phyloP scores from a whole-genome alignment of 129 eudicot genomes.

The Arctium minus region DNA sequence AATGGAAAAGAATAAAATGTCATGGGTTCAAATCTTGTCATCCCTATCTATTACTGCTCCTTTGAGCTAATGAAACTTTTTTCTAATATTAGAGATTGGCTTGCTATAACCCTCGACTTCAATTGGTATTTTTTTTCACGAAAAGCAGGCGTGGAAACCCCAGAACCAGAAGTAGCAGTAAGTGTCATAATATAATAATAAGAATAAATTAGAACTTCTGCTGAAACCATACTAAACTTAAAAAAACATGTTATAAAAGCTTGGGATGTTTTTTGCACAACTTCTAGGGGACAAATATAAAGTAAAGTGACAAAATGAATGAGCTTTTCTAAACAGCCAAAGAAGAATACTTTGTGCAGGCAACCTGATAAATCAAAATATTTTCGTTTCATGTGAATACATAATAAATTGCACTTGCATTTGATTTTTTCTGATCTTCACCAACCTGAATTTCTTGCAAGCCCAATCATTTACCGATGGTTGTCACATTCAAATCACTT shows the following conservation, averaged over 20 bases:
- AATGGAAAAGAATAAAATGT: background rate
- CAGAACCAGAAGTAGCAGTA: no score
- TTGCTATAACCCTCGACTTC: no score
- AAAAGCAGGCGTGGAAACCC: no score
- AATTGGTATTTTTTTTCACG: no score
- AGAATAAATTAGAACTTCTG: background rate
- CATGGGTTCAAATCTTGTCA: no score
- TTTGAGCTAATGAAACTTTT: no score
- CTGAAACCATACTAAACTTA: background rate
- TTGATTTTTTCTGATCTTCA: background rate
- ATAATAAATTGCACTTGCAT: background rate
- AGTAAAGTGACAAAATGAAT: background rate
- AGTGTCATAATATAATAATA: background rate
- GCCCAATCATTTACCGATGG: constrained; percentile 95
- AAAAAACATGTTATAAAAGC: background rate
- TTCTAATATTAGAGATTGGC: no score
- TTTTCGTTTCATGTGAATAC: background rate
- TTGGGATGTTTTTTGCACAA: background rate
- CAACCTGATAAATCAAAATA: background rate
- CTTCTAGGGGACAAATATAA: background rate
- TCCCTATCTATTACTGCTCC: no score
- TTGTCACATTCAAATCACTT: constrained; percentile 97
- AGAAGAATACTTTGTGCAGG: background rate
- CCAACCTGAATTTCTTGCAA: constrained; percentile 92
- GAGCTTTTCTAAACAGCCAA: background rate